Conservation (phyloP, 768 basidiomycete genomes). For the Pulveroboletus sp. region DNA sequence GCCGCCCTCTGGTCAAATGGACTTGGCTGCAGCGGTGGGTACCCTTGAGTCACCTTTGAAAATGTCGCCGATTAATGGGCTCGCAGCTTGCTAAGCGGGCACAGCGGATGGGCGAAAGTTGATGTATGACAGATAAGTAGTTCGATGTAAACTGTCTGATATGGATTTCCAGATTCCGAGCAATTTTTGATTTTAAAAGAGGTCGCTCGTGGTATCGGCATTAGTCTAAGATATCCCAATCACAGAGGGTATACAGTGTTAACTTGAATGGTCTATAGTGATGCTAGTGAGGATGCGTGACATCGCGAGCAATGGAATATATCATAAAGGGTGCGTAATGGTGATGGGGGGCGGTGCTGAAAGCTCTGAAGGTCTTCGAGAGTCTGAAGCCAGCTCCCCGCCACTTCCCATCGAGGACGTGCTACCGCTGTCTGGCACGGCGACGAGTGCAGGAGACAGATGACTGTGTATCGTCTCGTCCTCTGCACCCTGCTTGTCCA, state of each 20-base stretch:
- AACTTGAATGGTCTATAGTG: slow-evolving; percentile 22
- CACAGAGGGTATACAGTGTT: slow-evolving; percentile 25
- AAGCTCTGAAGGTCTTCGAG: slow-evolving; percentile 9
- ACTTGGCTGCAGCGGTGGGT: slow-evolving; percentile 79
- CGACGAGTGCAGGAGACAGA: slow-evolving; percentile 15
- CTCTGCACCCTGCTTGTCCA: slow-evolving; percentile 23
- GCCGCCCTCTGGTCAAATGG: slow-evolving; percentile 59
- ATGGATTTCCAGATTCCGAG: slow-evolving; percentile 1
- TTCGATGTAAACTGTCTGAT: background rate
- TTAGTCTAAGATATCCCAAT: slow-evolving; percentile 12
- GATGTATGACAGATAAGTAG: slow-evolving; percentile 14
- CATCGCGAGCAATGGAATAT: slow-evolving; percentile 1
- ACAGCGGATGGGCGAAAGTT: slow-evolving; percentile 53
- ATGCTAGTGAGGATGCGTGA: slow-evolving; percentile 13
- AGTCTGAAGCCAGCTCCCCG: slow-evolving; percentile 18
- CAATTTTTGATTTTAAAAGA: slow-evolving; percentile 12
- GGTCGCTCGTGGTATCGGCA: slow-evolving; percentile 10
- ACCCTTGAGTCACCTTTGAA: background rate
- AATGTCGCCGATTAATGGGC: background rate
- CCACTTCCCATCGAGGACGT: slow-evolving; percentile 26
- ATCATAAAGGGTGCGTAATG: slow-evolving; percentile 37
- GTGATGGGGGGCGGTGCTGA: slow-evolving; percentile 39
- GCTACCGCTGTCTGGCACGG: slow-evolving; percentile 16
- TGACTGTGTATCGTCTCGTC: slow-evolving; percentile 27
- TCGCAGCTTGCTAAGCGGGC: slow-evolving; percentile 74